phyloP scores from a whole-genome alignment of 2,329 filamentous ascomycete species.

The Neonectria sp. region DNA sequence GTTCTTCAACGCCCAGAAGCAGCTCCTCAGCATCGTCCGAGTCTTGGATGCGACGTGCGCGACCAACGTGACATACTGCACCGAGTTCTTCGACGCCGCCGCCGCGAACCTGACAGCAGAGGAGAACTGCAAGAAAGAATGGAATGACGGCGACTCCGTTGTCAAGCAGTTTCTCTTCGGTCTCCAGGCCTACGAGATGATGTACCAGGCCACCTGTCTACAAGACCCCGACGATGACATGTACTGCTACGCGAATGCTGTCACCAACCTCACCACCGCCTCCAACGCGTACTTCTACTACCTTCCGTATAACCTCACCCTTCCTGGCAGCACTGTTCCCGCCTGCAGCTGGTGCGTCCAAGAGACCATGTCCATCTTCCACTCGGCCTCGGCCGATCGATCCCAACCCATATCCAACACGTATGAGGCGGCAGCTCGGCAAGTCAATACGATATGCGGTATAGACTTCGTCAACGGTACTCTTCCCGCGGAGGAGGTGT shows the following conservation, averaged over 20 bases:
- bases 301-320: conserved; percentile 80
- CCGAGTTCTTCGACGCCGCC: conserved; percentile 73
- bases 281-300: conserved; percentile 88
- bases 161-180: conserved; percentile 83
- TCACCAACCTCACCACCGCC: conserved; percentile 80
- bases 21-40: conserved; percentile 79
- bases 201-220: conserved; percentile 88
- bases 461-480: conserved; percentile 70
- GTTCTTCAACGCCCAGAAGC: conserved; percentile 86
- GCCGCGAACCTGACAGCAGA: conserved; percentile 75
- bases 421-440: conserved; percentile 79
- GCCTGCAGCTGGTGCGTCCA: conserved; percentile 83
- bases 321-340: conserved; percentile 78
- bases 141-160: conserved; percentile 74
- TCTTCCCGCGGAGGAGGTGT: conserved; percentile 57
- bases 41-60: conserved; percentile 85
- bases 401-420: conserved; percentile 76
- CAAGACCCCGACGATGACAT: conserved; percentile 74
- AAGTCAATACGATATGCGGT: conserved; percentile 79
- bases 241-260: conserved; percentile 88
- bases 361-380: conserved; percentile 87
- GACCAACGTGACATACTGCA: conserved; percentile 77
- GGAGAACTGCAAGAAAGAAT: conserved; percentile 81
- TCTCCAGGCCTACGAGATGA: conserved; percentile 80
- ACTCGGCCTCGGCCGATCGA: conserved; percentile 75